phyloP scores from a whole-genome alignment of 768 basidiomycete species.

The Tricholoma saponaceum region DNA sequence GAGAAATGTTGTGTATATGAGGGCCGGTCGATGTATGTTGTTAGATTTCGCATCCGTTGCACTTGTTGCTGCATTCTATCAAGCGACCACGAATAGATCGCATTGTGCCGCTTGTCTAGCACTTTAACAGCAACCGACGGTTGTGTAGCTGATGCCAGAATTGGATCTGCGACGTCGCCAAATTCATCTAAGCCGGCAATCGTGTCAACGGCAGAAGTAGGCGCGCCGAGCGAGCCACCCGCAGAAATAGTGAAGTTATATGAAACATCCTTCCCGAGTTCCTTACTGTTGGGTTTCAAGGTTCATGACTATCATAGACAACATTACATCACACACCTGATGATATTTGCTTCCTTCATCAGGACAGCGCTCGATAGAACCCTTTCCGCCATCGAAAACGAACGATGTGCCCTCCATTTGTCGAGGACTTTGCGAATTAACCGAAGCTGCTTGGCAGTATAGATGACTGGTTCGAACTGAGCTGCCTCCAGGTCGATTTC shows the following conservation, averaged over 20 bases:
- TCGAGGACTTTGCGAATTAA: constrained; percentile 80
- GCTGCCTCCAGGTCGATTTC: constrained; percentile 60
- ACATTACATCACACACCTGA: constrained; percentile 52
- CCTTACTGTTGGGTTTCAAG: constrained; percentile 50
- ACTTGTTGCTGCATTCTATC: constrained; percentile 86
- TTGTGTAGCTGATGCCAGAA: constrained; percentile 66
- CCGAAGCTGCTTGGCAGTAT: constrained; percentile 76
- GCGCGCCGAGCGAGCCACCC: constrained; percentile 72
- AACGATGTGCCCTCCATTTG: constrained; percentile 79
- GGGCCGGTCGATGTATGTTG: constrained; percentile 86
- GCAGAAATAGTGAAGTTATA: constrained; percentile 95
- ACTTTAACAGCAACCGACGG: constrained; percentile 90
- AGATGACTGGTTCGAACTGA: constrained; percentile 77
- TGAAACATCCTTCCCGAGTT: constrained; percentile 79
- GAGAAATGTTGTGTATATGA: constrained; percentile 94
- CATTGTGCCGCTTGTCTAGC: constrained; percentile 80
- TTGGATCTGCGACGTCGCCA: constrained; percentile 87
- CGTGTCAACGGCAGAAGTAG: constrained; percentile 79
- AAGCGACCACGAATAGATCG: constrained; percentile 89
- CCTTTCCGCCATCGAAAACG: constrained; percentile 90
- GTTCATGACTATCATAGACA: not conserved
- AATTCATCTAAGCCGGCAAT: constrained; percentile 88
- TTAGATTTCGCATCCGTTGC: constrained; percentile 90
- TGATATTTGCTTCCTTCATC: constrained; percentile 92
- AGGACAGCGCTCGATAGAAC: constrained; percentile 80